phyloP scores from a whole-genome alignment of 257 asterid genomes.

The Fraxinus americana region DNA sequence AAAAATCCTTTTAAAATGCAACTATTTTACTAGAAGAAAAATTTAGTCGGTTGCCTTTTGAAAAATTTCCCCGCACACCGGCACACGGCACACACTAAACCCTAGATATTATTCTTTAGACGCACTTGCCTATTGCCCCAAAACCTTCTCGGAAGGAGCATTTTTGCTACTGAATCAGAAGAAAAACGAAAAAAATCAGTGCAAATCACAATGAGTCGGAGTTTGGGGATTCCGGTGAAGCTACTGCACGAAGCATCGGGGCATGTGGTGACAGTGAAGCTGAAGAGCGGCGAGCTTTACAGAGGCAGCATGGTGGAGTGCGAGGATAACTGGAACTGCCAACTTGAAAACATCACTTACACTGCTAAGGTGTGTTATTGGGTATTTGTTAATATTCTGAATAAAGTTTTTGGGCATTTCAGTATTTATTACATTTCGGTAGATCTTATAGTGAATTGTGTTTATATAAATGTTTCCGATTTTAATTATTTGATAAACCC shows the following conservation, averaged over 20 bases:
- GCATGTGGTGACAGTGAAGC: constrained; percentile 85
- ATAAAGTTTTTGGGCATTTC: neutral
- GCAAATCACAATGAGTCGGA: constrained; percentile 63
- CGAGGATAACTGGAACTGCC: constrained; percentile 64
- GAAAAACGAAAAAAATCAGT: neutral
- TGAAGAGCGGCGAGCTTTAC: constrained; percentile 92
- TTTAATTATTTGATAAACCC: neutral
- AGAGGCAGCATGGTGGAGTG: constrained; percentile 88
- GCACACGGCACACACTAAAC: neutral
- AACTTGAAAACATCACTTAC: constrained; percentile 53
- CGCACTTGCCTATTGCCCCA: neutral
- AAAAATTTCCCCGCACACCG: neutral
- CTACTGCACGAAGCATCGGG: constrained; percentile 97
- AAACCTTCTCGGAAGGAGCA: neutral
- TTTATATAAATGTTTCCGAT: neutral
- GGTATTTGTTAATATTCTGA: neutral
- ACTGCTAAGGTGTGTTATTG: constrained; percentile 44
- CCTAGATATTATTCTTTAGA: neutral
- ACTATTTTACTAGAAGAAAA: no score
- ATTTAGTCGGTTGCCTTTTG: neutral
- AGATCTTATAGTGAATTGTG: constrained; percentile 4
- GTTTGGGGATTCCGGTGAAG: constrained; percentile 96
- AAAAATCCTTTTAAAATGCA: no score
- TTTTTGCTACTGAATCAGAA: neutral
- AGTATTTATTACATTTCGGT: constrained; percentile 11